Evolutionary conservation across 73 alveolate genomes (phyloP), one percentile per base, ranked within the genome.

Genomic region (Paraurostyla sp.): DNA sequence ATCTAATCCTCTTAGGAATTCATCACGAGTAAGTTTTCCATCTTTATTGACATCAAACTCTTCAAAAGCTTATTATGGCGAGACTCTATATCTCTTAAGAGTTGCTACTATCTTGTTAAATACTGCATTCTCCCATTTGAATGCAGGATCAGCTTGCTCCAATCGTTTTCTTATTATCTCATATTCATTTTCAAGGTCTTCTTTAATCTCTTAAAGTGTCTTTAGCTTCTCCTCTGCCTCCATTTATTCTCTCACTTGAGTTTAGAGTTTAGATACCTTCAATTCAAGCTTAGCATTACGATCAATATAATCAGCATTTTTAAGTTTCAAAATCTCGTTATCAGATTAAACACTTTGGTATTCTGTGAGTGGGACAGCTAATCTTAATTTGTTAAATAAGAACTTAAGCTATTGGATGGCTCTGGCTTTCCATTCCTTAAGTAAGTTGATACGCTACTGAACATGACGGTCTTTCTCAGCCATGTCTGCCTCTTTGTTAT

Each of bases 161-260:
- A 93, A 80, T 42, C 97, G 23, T 76, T 86, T 76, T 65, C 71
- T 83, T 35, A 90, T 51, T 29, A 89, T 27, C 36, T 89, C 94
- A 0, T 68, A 62, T 60, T 93, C 97, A 57, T 91, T 71, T 54
- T 93, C 97, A n/a, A 80, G 80, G 20, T 93, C 97, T 27, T 68
- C 68, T 75, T 76, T 89, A 16, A 33, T 59, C 41, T 93, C 97
- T 48, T 84, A 78, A 30, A 91, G 27, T 43, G 32, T 42, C 76
- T 83, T 57, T 48, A 89, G 68, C 65, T 76, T 76, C 78, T 89
- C 94, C 6, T 54, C 94, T 22, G 85, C 32, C n/a, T 86, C 91
- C 42, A 22, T n/a, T 49, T 56, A 30, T 56, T 84, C 86, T 54
- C 95, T 78, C 30, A 35, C 58, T 46, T 81, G 52, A 27, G 90